A percentile compares a stretch with the other conserved stretches of the same genome.
phyloP scores from a whole-genome alignment of 148 eudicot species.

The Rhododendron mucronatum region DNA sequence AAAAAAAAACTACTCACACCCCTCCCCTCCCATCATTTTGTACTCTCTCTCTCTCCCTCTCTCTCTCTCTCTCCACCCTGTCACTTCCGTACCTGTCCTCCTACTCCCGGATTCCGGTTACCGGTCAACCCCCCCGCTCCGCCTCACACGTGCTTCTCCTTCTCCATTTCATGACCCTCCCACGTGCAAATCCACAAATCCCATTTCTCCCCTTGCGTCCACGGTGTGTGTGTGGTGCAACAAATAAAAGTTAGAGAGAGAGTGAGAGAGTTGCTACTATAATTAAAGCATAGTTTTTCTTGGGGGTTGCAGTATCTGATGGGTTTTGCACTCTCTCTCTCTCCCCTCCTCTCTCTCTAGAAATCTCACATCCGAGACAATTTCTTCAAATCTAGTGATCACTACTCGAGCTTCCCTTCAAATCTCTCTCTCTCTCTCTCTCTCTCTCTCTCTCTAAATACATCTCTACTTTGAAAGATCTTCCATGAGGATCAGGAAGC shows the following conservation, averaged over 20 bases:
- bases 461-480: background rate
- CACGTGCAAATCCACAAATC: conserved; percentile 12
- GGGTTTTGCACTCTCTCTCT: conserved; percentile 6
- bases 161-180: background rate
- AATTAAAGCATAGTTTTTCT: conserved; percentile 4
- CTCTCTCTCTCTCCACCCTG: conserved; percentile 14
- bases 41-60: background rate
- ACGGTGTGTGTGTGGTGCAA: conserved; percentile 32
- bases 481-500: conserved; percentile 69
- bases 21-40: conserved; percentile 7
- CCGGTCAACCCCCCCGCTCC: conserved; percentile 13
- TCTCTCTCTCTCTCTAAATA: background rate
- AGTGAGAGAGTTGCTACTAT: background rate
- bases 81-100: conserved; percentile 23
- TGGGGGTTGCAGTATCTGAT: conserved; percentile 16
- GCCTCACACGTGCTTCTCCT: conserved; percentile 9
- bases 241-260: conserved; percentile 35
- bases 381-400: background rate
- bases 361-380: background rate
- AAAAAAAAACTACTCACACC: background rate
- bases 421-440: background rate
- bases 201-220: background rate
- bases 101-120: conserved; percentile 19
- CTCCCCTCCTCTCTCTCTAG: background rate
- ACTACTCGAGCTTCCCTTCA: background rate